Percentiles rank a stretch among this genome's conserved stretches.
phyloP scores from a whole-genome alignment of 345 rosid species.

The Boechera retrofracta region DNA sequence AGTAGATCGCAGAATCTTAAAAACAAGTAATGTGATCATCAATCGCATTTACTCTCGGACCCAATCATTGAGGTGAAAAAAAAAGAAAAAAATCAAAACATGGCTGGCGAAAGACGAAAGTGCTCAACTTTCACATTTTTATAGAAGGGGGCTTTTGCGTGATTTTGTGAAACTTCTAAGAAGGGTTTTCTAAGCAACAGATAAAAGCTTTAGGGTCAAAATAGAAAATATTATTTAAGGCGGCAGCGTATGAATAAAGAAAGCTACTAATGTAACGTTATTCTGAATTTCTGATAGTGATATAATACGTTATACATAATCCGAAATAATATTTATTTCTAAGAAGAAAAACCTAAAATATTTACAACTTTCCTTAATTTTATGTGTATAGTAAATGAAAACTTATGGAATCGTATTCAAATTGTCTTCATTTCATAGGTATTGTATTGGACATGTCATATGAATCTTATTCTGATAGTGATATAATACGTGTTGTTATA shows the following conservation, averaged over 20 bases:
- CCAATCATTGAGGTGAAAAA: conserved; percentile 34
- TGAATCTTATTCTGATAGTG: background rate
- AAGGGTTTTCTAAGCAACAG: background rate
- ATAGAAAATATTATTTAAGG: background rate
- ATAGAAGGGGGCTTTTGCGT: background rate
- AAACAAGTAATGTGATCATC: conserved; percentile 7
- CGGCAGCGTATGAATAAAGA: background rate
- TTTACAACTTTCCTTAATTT: background rate
- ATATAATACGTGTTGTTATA: too few relatives aligned
- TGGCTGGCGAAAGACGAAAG: conserved; percentile 5
- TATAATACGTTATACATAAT: too few relatives aligned
- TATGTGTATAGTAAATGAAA: background rate
- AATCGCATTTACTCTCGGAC: conserved; percentile 19
- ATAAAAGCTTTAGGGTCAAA: background rate
- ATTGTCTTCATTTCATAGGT: conserved; percentile 1
- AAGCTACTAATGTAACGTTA: conserved; percentile 3
- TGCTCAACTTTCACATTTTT: background rate
- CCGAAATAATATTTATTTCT: background rate
- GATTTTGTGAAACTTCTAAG: background rate
- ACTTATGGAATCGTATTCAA: conserved; percentile 6
- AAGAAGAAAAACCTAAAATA: too few relatives aligned
- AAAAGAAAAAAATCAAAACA: background rate
- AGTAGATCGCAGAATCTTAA: conserved; percentile 19
- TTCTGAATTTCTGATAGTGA: background rate
- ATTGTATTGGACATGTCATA: conserved; percentile 1